Base-by-base conservation (phyloP, 2,329 filamentous ascomycete species). In the Whalleya microplaca region DNA sequence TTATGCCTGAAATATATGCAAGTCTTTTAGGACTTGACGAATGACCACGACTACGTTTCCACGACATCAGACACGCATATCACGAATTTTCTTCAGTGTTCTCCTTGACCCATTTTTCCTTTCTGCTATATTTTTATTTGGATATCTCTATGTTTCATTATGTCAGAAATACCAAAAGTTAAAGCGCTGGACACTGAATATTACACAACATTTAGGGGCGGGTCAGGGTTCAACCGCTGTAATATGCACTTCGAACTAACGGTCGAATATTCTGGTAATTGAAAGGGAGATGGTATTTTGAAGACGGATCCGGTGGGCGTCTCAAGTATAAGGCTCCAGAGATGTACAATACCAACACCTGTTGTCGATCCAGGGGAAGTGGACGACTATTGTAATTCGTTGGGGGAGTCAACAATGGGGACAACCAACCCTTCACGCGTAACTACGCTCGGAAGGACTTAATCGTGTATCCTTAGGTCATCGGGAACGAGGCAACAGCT, bases 381-480 rank as follows among this genome's bases (percentile, higher is more conserved):
- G 51, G 41, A 27, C 16, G 29, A 41, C 18, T 23, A 32, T 48
- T 50, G 52, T 45, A 55, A 59, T 41, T 40, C 45, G 46, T 46
- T 50, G 49, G 50, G n/a, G 47, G n/a, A 45, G 40, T 51, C 32
- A 44, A 32, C 37, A 21, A 45, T 23, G 12, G 43, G 43, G 14
- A 45, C 5, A n/a, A 45, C 44, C n/a, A 49, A 48, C 20, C 37
- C 53, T 55, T 51, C 51, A 50, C 59, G 53, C 45, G 51, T 51
- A 48, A 49, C 46, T 54, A 49, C 43, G 60, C 55, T 46, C 48
- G 53, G 44, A 51, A 50, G 46, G 52, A 37, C 32, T 42, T 63
- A 63, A 63, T 61, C 50, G 58, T 63, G 58, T 63, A 61, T 47
- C 57, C 55, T 61, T 58, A 62, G 40, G 49, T 47, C 48, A 46